Evolutionary conservation across 768 basidiomycete genomes (phyloP).

Genomic region (Ramaria sp.): DNA sequence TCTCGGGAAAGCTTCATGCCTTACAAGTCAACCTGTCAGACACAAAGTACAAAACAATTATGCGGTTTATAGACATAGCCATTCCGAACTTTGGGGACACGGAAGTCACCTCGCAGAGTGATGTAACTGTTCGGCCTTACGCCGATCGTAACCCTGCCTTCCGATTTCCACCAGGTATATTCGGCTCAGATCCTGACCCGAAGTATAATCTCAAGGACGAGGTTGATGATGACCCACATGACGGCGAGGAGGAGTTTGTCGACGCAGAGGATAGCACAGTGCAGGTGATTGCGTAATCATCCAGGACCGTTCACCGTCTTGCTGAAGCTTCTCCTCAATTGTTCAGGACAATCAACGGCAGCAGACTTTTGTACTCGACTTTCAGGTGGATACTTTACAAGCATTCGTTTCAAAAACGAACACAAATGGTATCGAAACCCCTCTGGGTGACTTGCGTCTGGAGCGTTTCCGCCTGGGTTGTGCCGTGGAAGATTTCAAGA

Average conservation of each 20-base stretch:
- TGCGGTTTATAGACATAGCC: slow-evolving; percentile 85
- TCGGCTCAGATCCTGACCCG: slow-evolving; percentile 33
- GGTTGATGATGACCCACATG: slow-evolving; percentile 26
- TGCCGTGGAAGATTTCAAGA: slow-evolving; percentile 69
- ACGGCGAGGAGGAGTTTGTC: slow-evolving; percentile 52
- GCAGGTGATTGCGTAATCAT: slow-evolving; percentile 30
- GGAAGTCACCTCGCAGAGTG: slow-evolving; percentile 20
- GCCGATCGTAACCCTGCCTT: slow-evolving; percentile 6
- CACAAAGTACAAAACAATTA: slow-evolving; percentile 81
- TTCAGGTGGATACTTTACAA: slow-evolving; percentile 75
- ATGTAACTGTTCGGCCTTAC: slow-evolving; percentile 31
- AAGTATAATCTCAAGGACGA: slow-evolving; percentile 55
- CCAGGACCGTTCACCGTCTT: background rate
- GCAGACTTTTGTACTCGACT: slow-evolving; percentile 73
- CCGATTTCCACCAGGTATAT: slow-evolving; percentile 36
- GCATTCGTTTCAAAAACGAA: slow-evolving; percentile 68
- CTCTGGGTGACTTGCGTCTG: slow-evolving; percentile 69
- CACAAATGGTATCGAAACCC: slow-evolving; percentile 51
- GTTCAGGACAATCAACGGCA: slow-evolving; percentile 31
- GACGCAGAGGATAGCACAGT: slow-evolving; percentile 56
- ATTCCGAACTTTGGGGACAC: slow-evolving; percentile 71
- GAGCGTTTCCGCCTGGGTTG: slow-evolving; percentile 71
- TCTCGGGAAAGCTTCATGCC: slow-evolving; percentile 79
- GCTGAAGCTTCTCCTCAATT: slow-evolving; percentile 27
- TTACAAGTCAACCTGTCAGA: slow-evolving; percentile 87